Conservation (phyloP, 805 yeast species). For the Soucietia sequanensis region DNA sequence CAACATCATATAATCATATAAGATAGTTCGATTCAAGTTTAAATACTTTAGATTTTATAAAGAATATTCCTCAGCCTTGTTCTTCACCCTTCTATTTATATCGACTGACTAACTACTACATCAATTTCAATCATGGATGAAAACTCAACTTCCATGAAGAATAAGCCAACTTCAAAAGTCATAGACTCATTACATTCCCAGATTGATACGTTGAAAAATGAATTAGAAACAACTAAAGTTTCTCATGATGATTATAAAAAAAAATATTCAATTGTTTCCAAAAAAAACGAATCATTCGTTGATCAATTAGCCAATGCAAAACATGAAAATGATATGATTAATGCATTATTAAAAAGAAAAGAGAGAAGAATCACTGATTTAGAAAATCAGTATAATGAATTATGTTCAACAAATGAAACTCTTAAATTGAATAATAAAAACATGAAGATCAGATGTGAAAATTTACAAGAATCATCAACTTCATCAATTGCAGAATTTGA, state of each 20-base stretch:
- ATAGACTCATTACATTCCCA: conserved; percentile 55
- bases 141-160: conserved; percentile 16
- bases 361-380: conserved; percentile 67
- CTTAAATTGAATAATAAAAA: conserved; percentile 49
- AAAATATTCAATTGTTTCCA: conserved; percentile 46
- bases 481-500: conserved; percentile 51
- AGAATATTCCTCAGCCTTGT: too few species aligned
- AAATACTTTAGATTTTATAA: too few species aligned
- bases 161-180: conserved; percentile 28
- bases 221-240: conserved; percentile 38
- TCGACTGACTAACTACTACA: too few species aligned
- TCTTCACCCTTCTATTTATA: too few species aligned
- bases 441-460: conserved; percentile 48
- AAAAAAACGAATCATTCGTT: conserved; percentile 52
- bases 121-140: conserved; percentile 20
- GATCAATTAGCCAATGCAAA: conserved; percentile 69
- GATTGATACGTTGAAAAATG: conserved; percentile 44
- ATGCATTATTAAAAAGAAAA: conserved; percentile 64
- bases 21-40: too few species aligned
- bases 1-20: too few species aligned
- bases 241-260: conserved; percentile 50
- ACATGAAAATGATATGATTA: conserved; percentile 76
- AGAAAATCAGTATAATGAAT: conserved; percentile 54
- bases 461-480: conserved; percentile 46
- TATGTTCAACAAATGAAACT: conserved; percentile 47